Base-by-base conservation (phyloP, 768 basidiomycete genomes). In the Boletus vinaceobasis region DNA sequence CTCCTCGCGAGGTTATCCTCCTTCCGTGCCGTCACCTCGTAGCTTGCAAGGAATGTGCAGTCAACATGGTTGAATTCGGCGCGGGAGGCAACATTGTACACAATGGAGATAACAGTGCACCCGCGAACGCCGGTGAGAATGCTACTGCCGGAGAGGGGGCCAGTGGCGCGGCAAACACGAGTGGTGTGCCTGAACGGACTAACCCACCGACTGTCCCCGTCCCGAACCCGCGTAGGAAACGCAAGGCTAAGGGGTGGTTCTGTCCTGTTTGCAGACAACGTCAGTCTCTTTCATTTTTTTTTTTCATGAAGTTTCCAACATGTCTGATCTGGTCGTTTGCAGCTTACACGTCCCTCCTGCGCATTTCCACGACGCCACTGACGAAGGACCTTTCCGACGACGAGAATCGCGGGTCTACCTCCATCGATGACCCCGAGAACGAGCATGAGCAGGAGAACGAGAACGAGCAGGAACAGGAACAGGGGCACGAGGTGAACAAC, bases 51-150 rank as follows among this genome's bases (percentile, higher is more conserved):
- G 94, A 96, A 43, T 98, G 94, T 65, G 94, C 94, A 1, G 73
- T 97, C 49, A 96, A 96, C 67, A 98, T 98, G 94, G 87, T 98
- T 46, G 94, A 98, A 70, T 98, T 93, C 68, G 94, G 94, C 29
- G 94, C 94, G 0, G 94, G 94, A 3, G 94, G 94, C 3, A 86
- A 79, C 45, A 88, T 96, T 47, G 80, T 79, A n/a, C 85, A 90
- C 48, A 63, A 73, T 3, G 76, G 78, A 7, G 78, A 78, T 13
- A 61, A 58, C 31, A 66, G 57, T 0, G 74, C 71, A 1, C 63
- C 69, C 3, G 63, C 66, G 6, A 65, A 68, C 27, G 57, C 68
- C 23, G 64, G 65, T 55, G 58, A 43, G 57, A 55, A 57, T 36
- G 37, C 23, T 19, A 60, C 69, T 4, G 65, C 67, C 0, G 68